These are phyloP conservation scores for Termitomyces eurrhizus DNA, from an alignment of 768 basidiomycete genomes.

Conservation along the genomic window DNA sequence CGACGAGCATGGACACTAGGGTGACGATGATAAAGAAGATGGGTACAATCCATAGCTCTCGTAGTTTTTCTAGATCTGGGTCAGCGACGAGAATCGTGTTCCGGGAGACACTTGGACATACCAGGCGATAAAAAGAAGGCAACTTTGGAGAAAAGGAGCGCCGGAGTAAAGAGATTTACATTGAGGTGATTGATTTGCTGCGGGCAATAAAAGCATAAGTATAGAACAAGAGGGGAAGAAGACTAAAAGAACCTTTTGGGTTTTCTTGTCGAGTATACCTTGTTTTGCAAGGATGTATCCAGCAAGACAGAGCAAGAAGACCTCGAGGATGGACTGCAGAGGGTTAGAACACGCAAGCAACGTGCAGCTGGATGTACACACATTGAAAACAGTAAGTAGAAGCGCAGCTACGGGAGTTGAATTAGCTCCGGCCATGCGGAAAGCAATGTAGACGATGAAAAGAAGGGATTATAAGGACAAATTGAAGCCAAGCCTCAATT, in stretches of 20 bases:
- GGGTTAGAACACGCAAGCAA: background rate
- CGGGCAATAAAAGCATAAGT: background rate
- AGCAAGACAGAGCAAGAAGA: slow-evolving; percentile 80
- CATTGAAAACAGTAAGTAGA: slow-evolving; percentile 56
- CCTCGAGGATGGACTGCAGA: slow-evolving; percentile 81
- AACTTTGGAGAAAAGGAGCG: slow-evolving; percentile 90
- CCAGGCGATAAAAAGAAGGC: slow-evolving; percentile 88
- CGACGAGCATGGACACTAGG: slow-evolving; percentile 61
- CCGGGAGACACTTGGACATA: slow-evolving; percentile 21
- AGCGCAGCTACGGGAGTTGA: slow-evolving; percentile 38
- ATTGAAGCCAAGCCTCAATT: background rate
- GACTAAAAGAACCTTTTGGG: slow-evolving; percentile 64
- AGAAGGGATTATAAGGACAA: background rate
- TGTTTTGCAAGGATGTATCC: slow-evolving; percentile 77
- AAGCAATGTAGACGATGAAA: no score
- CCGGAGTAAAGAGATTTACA: slow-evolving; percentile 85
- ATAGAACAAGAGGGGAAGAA: background rate
- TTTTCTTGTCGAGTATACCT: slow-evolving; percentile 84
- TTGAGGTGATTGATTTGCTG: slow-evolving; percentile 81
- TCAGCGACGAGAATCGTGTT: background rate
- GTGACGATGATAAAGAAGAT: slow-evolving; percentile 83
- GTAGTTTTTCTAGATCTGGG: slow-evolving; percentile 55
- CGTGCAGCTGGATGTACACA: slow-evolving; percentile 23
- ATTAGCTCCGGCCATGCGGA: background rate
- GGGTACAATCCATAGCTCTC: slow-evolving; percentile 82